Evolutionary conservation across 148 eudicot genomes (phyloP), one percentile per base, ranked within the genome.

Genomic region (Persicaria maculosa): DNA sequence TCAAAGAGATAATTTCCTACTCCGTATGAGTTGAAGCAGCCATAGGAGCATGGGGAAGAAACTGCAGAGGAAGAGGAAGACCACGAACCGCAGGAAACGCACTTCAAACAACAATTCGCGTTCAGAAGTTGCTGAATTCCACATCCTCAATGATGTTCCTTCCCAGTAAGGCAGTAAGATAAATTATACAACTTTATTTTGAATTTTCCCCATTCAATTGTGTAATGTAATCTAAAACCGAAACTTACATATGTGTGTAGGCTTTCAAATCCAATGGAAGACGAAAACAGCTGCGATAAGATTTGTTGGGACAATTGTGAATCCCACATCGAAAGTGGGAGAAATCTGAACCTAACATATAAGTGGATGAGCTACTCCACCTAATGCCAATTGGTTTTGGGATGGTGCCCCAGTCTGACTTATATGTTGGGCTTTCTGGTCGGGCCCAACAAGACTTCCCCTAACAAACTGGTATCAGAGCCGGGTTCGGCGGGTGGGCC

Each of bases 251-350:
- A 31, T 45, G 8, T 68, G 11, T 9, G 9, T 48, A 48, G 52
- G 12, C 52, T 48, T 72, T 72, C 11, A 48, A 53, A 17, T 44
- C 47, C 9, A 53, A 59, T n/a, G 65, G 47, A 61, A 78, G 67
- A 75, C 75, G 82, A 17, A 17, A 17, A 9, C 7, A 17, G n/a
- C 1, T 7, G 1, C 4, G 8, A 59, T 59, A 25, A 20, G 12
- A 55, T n/a, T n/a, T n/a, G n/a, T n/a, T n/a, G n/a, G n/a, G n/a
- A n/a, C n/a, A n/a, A n/a, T n/a, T n/a, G n/a, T n/a, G n/a, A n/a
- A n/a, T n/a, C n/a, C n/a, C n/a, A n/a, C n/a, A n/a, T n/a, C n/a
- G n/a, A n/a, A n/a, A n/a, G n/a, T n/a, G n/a, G n/a, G n/a, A n/a
- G n/a, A n/a, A n/a, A n/a, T n/a, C n/a, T n/a, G n/a, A n/a, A n/a